Base-by-base conservation (phyloP, 228 moss, liverwort and hornwort genomes). In the Sphagnum fallax region DNA sequence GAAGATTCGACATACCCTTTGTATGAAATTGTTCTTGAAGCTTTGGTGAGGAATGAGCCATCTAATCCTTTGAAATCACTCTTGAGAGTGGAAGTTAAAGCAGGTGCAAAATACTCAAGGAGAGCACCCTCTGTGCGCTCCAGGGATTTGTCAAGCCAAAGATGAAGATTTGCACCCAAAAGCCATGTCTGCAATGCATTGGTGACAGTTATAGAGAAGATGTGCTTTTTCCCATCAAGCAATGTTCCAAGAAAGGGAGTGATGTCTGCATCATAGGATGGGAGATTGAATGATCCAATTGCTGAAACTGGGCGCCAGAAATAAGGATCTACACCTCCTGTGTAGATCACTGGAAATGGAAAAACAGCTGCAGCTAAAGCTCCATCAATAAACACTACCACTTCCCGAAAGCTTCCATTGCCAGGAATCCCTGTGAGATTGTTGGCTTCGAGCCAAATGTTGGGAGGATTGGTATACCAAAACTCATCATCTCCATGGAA, bases 221-320 rank as follows among this genome's bases (percentile, higher is more conserved):
- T 52, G 50, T 93, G 97, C 0, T 65, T 64, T 15, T 68, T 50
- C 0, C 80, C 85, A 9, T 88, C 88, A 65, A 87, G 57, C 15
- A 97, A 80, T 10, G 8, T 65, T 8, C 85, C 89, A 7, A 95
- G 77, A 68, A 95, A 84, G 1, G 95, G 89, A 49, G 95, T 90
- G 59, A 92, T 70, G 60, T 92, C 95, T 6, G 90, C 61, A 63
- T 91, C 87, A 67, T 93, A 97, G 16, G 81, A 87, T 0, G 95
- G 92, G 15, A 92, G 78, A 49, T 90, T 73, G 52, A 95, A 95
- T 8, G 95, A 87, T 12, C 92, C 92, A 48, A 95, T 95, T 5
- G 83, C 87, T 11, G 87, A 80, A 8, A 78, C 81, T 1, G 95
- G 95, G 5, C 90, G 90, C 92, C 92, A 95, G 75, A 92, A 90